phyloP scores from a whole-genome alignment of 2,329 filamentous ascomycete genomes.

The Elsinoe perseae region DNA sequence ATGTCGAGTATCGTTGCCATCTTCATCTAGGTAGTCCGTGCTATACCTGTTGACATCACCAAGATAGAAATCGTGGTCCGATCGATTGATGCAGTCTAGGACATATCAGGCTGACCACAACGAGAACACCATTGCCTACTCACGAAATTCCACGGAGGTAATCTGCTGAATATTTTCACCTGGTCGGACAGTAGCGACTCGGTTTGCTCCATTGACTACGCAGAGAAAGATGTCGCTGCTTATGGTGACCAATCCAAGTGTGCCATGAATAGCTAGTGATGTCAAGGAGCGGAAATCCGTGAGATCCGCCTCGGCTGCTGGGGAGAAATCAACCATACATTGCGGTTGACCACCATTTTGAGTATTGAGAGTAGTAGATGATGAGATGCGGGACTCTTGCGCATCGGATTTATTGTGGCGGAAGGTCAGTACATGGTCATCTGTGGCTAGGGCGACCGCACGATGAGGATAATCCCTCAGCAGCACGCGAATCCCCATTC shows the following conservation, averaged over 20 bases:
- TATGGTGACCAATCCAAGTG: conserved; percentile 77
- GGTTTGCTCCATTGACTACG: conserved; percentile 70
- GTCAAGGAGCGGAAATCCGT: conserved; percentile 70
- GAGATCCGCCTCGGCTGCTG: conserved; percentile 57
- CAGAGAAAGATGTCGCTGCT: conserved; percentile 82
- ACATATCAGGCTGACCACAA: conserved; percentile 16
- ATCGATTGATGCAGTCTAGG: conserved; percentile 76
- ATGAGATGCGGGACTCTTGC: conserved; percentile 40
- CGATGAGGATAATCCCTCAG: conserved; percentile 81
- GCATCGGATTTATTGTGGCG: conserved; percentile 63
- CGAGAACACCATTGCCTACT: conserved; percentile 20
- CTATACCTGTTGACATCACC: conserved; percentile 50
- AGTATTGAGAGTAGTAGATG: conserved; percentile 29
- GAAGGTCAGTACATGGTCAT: conserved; percentile 74
- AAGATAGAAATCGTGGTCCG: conserved; percentile 73
- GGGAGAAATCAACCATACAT: conserved; percentile 86
- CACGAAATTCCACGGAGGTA: conserved; percentile 72
- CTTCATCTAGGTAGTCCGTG: conserved; percentile 46
- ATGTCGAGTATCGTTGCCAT: conserved; percentile 46
- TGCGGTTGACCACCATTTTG: conserved; percentile 39
- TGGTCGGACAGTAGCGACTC: conserved; percentile 73
- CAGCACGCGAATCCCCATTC: conserved; percentile 65
- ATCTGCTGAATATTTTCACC: conserved; percentile 88
- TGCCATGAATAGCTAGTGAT: conserved; percentile 70
- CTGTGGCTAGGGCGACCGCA: conserved; percentile 76